Evolutionary conservation across 768 basidiomycete genomes (phyloP).

Genomic region (Lepiota brunneoincarnata): DNA sequence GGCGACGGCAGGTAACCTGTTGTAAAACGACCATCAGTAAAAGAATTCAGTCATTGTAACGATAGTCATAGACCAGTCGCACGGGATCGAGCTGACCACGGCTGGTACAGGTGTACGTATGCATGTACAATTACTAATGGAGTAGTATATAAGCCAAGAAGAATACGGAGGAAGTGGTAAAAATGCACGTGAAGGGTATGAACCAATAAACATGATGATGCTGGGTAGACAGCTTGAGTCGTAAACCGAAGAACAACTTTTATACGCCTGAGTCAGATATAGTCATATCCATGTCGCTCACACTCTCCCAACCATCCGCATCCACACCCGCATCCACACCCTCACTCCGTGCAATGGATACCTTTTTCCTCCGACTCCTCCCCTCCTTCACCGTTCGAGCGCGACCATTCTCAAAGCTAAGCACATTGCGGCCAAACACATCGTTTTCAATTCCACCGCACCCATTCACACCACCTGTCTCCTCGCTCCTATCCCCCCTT

Average conservation of each 20-base stretch:
- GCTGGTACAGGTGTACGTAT: too few species aligned
- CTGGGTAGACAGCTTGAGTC: neutral
- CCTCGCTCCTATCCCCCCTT: neutral
- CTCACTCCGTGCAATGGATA: neutral
- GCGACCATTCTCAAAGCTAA: neutral
- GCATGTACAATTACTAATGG: too few species aligned
- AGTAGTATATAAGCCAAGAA: too few species aligned
- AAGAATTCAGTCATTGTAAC: too few species aligned
- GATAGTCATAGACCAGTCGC: too few species aligned
- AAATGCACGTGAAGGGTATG: neutral
- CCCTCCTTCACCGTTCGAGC: neutral
- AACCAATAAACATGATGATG: neutral
- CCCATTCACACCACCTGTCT: neutral
- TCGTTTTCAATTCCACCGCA: neutral
- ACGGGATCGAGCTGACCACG: too few species aligned
- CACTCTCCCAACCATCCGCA: conserved; percentile 13
- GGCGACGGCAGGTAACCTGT: too few species aligned
- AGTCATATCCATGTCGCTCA: conserved; percentile 6
- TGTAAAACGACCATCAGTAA: too few species aligned
- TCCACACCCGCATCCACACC: conserved; percentile 1
- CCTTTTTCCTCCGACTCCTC: neutral
- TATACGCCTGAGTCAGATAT: neutral
- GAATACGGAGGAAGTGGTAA: too few species aligned
- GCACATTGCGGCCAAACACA: neutral
- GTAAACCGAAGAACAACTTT: neutral